Evolutionary conservation across 2,329 filamentous ascomycete species (phyloP).

Genomic region (Claviceps sp.): DNA sequence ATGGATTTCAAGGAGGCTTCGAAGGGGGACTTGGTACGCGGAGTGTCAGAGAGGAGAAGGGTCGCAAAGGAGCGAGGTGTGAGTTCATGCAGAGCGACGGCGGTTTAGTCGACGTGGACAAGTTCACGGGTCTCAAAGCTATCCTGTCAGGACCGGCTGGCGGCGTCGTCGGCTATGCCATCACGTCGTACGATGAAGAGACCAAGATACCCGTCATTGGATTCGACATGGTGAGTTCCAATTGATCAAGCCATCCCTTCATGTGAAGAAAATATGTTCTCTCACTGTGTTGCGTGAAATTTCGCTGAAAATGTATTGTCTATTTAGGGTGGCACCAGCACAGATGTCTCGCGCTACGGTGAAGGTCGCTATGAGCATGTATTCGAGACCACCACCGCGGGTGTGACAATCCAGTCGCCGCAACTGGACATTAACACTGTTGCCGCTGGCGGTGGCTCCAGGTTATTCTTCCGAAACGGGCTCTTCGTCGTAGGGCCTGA

Average conservation of each 20-base stretch:
- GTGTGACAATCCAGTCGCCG: constrained; percentile 64
- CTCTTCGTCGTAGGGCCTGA: constrained; percentile 63
- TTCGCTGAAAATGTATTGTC: not conserved
- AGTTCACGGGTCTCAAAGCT: constrained; percentile 55
- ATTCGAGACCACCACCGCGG: constrained; percentile 67
- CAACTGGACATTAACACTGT: constrained; percentile 76
- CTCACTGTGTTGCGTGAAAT: not conserved
- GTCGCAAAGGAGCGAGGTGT: constrained; percentile 40
- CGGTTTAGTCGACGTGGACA: constrained; percentile 38
- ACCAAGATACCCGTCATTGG: constrained; percentile 60
- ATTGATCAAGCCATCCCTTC: not conserved
- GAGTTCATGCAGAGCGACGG: constrained; percentile 59
- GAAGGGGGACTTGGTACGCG: constrained; percentile 27
- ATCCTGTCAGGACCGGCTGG: constrained; percentile 66
- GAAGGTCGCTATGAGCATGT: constrained; percentile 26
- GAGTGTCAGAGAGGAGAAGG: constrained; percentile 51
- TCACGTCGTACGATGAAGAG: constrained; percentile 56
- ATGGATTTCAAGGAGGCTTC: constrained; percentile 23
- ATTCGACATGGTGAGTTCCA: constrained; percentile 44
- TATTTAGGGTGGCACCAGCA: constrained; percentile 48
- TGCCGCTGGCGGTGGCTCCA: constrained; percentile 60
- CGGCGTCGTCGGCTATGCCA: constrained; percentile 62
- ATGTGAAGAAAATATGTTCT: not conserved
- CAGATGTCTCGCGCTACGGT: constrained; percentile 58
- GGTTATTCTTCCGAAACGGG: constrained; percentile 58